Conservation (phyloP, 805 yeast genomes). For the Lipomyces sp. region DNA sequence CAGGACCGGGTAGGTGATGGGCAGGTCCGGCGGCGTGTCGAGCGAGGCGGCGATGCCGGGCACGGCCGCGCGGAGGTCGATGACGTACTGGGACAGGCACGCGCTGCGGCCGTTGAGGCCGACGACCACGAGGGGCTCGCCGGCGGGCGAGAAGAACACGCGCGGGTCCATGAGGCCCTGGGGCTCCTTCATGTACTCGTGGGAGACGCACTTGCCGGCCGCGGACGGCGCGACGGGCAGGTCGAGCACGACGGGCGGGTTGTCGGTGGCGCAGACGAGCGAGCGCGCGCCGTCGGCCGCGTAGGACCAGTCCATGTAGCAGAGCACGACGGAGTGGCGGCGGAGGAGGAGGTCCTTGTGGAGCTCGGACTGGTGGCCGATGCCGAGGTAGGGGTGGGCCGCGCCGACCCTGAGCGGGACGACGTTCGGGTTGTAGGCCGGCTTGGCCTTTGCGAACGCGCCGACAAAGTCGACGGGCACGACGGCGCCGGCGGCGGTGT, state of each 20-base stretch:
- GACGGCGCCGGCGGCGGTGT: background rate
- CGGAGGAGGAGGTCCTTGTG: background rate
- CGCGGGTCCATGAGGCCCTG: slow-evolving; percentile 10
- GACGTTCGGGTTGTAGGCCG: slow-evolving; percentile 2
- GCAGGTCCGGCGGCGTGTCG: slow-evolving; percentile 1
- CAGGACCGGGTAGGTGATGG: background rate
- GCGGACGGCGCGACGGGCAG: slow-evolving; percentile 1
- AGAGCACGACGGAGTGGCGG: slow-evolving; percentile 7
- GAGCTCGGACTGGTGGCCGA: background rate
- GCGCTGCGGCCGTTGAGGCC: slow-evolving; percentile 1
- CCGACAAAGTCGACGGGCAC: background rate
- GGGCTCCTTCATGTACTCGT: background rate
- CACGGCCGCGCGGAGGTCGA: slow-evolving; percentile 9
- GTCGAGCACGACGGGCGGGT: background rate
- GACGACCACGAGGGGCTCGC: slow-evolving; percentile 16
- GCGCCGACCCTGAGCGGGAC: slow-evolving; percentile 1
- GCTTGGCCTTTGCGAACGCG: background rate
- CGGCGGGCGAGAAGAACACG: slow-evolving; percentile 7
- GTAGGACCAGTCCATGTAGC: slow-evolving; percentile 7
- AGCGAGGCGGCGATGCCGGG: slow-evolving; percentile 1
- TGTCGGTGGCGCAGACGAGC: background rate
- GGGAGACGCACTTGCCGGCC: background rate
- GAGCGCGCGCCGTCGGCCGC: background rate
- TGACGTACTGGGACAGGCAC: slow-evolving; percentile 5
- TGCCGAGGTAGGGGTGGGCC: slow-evolving; percentile 3